phyloP scores from a whole-genome alignment of 805 yeast species.

The Wickerhamiella slavikovae region DNA sequence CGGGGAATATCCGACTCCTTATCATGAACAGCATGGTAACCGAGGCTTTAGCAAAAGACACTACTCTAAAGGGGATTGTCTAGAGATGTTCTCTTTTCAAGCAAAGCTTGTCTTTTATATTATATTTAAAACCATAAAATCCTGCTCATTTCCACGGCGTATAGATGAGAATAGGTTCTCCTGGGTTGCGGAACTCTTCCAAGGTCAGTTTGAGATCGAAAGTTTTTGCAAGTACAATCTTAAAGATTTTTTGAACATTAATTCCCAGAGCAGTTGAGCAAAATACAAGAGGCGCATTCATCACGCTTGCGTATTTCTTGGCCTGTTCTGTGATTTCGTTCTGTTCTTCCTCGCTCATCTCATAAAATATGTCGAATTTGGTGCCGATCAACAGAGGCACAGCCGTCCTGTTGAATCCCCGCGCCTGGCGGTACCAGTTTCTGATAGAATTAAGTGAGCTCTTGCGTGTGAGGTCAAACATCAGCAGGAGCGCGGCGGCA shows the following conservation, averaged over 20 bases:
- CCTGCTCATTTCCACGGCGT: conserved; percentile 18
- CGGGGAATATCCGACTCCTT: conserved; percentile 40
- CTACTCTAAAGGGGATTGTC: conserved; percentile 20
- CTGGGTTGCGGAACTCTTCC: conserved; percentile 65
- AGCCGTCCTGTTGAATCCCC: conserved; percentile 78
- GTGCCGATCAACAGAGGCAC: conserved; percentile 86
- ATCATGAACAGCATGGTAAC: conserved; percentile 52
- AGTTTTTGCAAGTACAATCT: conserved; percentile 73
- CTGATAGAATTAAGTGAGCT: conserved; percentile 71
- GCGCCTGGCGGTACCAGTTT: conserved; percentile 86
- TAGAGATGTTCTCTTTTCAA: conserved; percentile 2
- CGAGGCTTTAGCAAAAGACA: conserved; percentile 38
- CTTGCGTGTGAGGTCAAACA: conserved; percentile 77
- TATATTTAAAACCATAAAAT: background rate
- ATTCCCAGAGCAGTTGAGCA: conserved; percentile 85
- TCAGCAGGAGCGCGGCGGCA: conserved; percentile 75
- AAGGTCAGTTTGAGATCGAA: conserved; percentile 67
- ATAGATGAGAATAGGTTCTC: conserved; percentile 81
- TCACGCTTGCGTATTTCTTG: conserved; percentile 65
- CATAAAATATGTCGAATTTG: conserved; percentile 73
- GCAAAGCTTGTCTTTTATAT: no score
- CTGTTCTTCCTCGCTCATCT: conserved; percentile 61
- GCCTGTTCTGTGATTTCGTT: conserved; percentile 67
- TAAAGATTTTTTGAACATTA: conserved; percentile 84
- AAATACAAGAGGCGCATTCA: conserved; percentile 69